phyloP scores from a whole-genome alignment of 2,329 filamentous ascomycete genomes.

The Alternaria rosae region DNA sequence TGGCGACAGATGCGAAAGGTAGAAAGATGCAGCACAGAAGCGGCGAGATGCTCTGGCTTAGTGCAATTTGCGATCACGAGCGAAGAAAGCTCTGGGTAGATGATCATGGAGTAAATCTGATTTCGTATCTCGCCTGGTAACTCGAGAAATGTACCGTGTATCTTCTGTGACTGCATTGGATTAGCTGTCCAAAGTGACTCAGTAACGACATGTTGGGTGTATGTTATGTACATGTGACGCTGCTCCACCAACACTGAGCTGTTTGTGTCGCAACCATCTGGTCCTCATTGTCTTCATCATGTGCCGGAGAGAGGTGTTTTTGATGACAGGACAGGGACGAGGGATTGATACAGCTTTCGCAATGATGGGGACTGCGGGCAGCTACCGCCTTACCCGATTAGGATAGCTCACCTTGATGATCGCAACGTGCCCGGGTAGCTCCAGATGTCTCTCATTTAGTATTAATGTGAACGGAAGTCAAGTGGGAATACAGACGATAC shows the following conservation, averaged over 20 bases:
- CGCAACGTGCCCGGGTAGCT: not conserved
- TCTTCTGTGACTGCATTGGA: not conserved
- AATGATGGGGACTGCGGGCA: not conserved
- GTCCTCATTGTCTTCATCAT: not conserved
- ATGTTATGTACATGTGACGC: not conserved
- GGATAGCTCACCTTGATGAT: not conserved
- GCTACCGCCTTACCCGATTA: conserved; percentile 4
- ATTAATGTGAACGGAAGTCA: too few relatives aligned
- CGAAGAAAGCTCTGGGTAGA: conserved; percentile 15
- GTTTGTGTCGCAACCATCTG: not conserved
- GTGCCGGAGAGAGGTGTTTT: not conserved
- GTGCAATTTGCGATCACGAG: conserved; percentile 10
- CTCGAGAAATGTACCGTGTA: conserved; percentile 13
- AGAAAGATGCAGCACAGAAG: conserved; percentile 13
- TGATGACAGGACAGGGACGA: not conserved
- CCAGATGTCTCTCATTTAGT: not conserved
- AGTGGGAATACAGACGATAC: too few relatives aligned
- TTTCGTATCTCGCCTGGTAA: conserved; percentile 37
- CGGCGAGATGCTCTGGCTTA: conserved; percentile 14
- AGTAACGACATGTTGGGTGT: not conserved
- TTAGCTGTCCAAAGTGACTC: not conserved
- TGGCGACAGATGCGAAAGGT: conserved; percentile 31
- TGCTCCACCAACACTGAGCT: not conserved
- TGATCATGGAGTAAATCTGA: conserved; percentile 23
- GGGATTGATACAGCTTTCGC: not conserved